Base-by-base conservation (phyloP, 2,329 filamentous ascomycete genomes). In the Chaetomiaceae sp. region DNA sequence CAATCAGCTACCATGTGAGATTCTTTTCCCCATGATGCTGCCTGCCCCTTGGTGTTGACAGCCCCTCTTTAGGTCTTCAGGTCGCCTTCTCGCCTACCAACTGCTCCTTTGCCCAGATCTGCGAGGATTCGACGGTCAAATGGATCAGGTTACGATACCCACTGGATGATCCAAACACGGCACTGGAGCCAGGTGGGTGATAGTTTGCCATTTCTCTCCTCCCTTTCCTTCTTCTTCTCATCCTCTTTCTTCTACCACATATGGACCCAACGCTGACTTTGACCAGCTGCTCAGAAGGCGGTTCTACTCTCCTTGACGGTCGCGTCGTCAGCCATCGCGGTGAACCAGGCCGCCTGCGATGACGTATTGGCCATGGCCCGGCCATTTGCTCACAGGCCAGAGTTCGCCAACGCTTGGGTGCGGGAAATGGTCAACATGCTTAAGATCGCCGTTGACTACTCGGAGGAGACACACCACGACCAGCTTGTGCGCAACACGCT, bases 361-460 rank as follows among this genome's bases (percentile, higher is more conserved):
- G 88, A 91, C 65, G 76, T 95, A 33, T 71, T 92, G 29, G 83
- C 85, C 9, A 79, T 87, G 22, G 80, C 83, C n/a, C 79, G 81
- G 54, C 80, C 77, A 29, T 72, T 73, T 59, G 61, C 66, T 5
- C 62, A 68, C 19, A 70, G 69, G 56, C 42, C 33, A 84, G 81
- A 78, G 47, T 83, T 87, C 59, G 73, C 82, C 49, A 75, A 77
- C 38, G 76, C 84, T 54, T 84, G 85, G 75, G 73, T 88, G 48
- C 77, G 75, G 37, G 84, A 88, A 59, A 74, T 91, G 12, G 83
- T 89, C 48, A 78, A 81, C 37, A 82, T 88, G 53, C 73, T 91
- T 47, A 86, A 85, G 58, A 77, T 89, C 27, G 83, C 85, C 46
- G 82, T 91, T 44, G 92, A 97, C 70, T 95, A 91, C 65, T 87